Evolutionary conservation across 768 basidiomycete genomes (phyloP), one percentile per base, ranked within the genome.

Genomic region (Arthromyces matolae): DNA sequence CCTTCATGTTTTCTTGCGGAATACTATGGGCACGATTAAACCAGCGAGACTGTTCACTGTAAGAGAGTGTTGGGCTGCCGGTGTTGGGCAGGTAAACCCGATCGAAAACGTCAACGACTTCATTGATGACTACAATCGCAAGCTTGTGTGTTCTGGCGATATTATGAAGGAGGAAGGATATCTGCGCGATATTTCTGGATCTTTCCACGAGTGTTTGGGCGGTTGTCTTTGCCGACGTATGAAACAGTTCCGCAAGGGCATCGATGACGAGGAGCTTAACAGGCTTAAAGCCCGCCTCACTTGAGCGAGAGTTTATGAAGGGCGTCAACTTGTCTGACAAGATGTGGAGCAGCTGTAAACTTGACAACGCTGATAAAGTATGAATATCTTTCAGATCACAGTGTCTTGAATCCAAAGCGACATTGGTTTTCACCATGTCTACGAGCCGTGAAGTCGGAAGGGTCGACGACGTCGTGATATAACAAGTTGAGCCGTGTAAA

Each of bases 81-180:
- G 57, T 64, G 25, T 54, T 52, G 24, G 51, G 23, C 16, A 55
- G 47, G 5, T 50, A 34, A 38, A 35, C 58, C 9, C 64, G 67
- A 29, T 80, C 65, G 50, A 91, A 84, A n/a, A 79, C 81, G 60
- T 94, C 92, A 13, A 81, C 74, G 5, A 94, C 93, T 64, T 94
- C 91, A 67, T 97, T 97, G 42, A 98, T 68, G 39, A 96, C 82
- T 19, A 97, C 65, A 18, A 98, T 71, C 0, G 89, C 89, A 19
- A 94, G 62, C 24, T 72, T 68, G 58, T 87, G 71, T 45, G 68
- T 70, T 55, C 67, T 70, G 0, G 90, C 91, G 19, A 97, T 70
- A 5, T 65, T 55, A 64, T 94, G 93, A 4, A 98, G 77, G 32
- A 78, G 69, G 14, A 75, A 68, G 0, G 90, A 83, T 31, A 95